Evolutionary conservation across 352 stramenopile genomes (phyloP), one percentile per base, ranked within the genome.

Genomic region (Pythium dissimile): DNA sequence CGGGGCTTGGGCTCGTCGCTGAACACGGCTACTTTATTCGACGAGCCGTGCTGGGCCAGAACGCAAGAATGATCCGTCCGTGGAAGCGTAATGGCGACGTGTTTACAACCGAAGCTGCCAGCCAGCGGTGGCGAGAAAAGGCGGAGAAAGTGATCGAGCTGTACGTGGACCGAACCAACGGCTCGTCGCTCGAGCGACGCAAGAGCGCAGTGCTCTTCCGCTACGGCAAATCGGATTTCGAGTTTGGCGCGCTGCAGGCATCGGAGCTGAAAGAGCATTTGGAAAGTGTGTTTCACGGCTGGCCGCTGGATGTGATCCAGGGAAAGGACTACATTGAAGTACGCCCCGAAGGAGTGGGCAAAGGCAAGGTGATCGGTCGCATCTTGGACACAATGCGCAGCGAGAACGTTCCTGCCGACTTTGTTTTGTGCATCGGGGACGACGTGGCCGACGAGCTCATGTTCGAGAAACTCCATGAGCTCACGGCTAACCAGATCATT

Each of bases 391-490:
- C 72, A 32, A 84, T 93, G 73, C 73, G 67, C 15, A 56, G 51
- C 1, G 81, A 90, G 35, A 77, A 70, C 18, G 86, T 84, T 10
- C 71, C 80, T 21, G 69, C 96, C 30, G 97, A 99, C 48, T 99
- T 99, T 78, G 81, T 98, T 10, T 62, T 99, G n/a, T 95, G 91
- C 20, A 83, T 99, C 39, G 97, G 97, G 27, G 97, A 99, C 67
- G 97, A 99, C 62, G 91, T 97, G 43, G 97, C 95, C 11, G 97
- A 99, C 60, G 97, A 99, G 71, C 88, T 97, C 50, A 99, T 99
- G 96, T 98, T 94, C 39, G 78, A 94, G 16, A 69, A 86, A 16
- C 52, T 92, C 7, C 75, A 88, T 12, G 71, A 74, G 24, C 78
- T 87, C 59, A 64, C 76, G 8, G 64, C 58, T 7, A 71, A 65